Evolutionary conservation across 768 basidiomycete species (phyloP).

Genomic region (Lyophyllum semitale): DNA sequence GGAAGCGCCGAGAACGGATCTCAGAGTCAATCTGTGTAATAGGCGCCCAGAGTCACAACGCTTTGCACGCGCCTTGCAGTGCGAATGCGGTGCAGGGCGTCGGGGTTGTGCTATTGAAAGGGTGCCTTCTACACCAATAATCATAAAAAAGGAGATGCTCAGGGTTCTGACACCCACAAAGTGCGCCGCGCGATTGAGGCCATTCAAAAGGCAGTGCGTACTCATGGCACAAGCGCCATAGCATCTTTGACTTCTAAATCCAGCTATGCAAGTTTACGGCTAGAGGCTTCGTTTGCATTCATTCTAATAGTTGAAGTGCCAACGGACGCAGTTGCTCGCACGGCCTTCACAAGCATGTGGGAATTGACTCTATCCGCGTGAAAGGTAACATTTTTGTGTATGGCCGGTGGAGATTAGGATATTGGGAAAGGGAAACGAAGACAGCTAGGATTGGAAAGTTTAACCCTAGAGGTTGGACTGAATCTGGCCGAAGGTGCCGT

Average conservation of each 20-base stretch:
- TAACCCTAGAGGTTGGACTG: not conserved
- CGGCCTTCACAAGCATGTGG: not conserved
- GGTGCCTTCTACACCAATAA: not conserved
- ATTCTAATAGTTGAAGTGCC: not conserved
- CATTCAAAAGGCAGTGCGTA: not conserved
- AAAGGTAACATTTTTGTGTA: no score
- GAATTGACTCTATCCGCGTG: not conserved
- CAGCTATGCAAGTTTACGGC: not conserved
- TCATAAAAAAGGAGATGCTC: not conserved
- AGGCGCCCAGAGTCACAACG: not conserved
- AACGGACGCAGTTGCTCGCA: not conserved
- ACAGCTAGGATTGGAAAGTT: not conserved
- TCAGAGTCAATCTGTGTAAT: not conserved
- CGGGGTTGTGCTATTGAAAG: not conserved
- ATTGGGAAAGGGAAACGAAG: not conserved
- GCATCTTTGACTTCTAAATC: not conserved
- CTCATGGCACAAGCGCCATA: not conserved
- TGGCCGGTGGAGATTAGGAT: not conserved
- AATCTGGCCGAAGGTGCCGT: not conserved
- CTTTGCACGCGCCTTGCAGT: not conserved
- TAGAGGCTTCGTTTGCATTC: not conserved
- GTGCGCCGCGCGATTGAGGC: not conserved
- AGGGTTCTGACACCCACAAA: not conserved
- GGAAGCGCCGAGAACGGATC: not conserved
- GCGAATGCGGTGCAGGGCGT: not conserved